A percentile compares a stretch with the other conserved stretches of the same genome.
These are phyloP conservation scores for Penicillium sp. DNA, from an alignment of 2,329 filamentous ascomycete genomes.

Conservation along the genomic window DNA sequence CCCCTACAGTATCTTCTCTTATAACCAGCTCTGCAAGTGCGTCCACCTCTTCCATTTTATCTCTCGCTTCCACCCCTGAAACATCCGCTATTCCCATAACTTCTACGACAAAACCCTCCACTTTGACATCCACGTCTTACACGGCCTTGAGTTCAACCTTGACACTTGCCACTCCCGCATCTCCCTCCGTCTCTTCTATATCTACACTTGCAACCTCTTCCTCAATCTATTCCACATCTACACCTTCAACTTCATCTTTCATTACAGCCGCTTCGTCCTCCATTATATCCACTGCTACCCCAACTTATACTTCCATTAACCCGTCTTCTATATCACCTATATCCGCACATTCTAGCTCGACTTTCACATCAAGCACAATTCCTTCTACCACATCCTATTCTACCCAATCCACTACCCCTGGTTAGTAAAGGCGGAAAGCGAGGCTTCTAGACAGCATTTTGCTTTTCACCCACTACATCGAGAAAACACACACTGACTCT, in stretches of 20 bases:
- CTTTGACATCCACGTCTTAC: background rate
- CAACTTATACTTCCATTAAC: constrained; percentile 5
- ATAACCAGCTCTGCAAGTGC: constrained; percentile 23
- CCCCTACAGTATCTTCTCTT: constrained; percentile 20
- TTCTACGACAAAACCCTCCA: background rate
- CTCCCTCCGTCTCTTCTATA: constrained; percentile 14
- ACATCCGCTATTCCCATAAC: constrained; percentile 4
- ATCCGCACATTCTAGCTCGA: constrained; percentile 7
- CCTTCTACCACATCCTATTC: constrained; percentile 3
- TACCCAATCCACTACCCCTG: constrained; percentile 16
- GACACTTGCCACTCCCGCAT: constrained; percentile 9
- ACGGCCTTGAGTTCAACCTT: background rate
- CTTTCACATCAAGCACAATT: constrained; percentile 7
- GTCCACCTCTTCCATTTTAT: constrained; percentile 15
- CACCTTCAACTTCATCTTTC: constrained; percentile 22
- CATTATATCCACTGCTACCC: constrained; percentile 16
- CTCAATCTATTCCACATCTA: constrained; percentile 10
- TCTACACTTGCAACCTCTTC: constrained; percentile 12
- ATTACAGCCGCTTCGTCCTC: constrained; percentile 13
- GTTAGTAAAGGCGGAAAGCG: constrained; percentile 27
- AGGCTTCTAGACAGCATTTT: constrained; percentile 13
- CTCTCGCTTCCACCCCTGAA: constrained; percentile 7
- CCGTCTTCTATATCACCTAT: constrained; percentile 10
- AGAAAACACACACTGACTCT: constrained; percentile 5
- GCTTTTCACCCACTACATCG: background rate